Conservation (phyloP, 805 yeast species). For the Lipomyces yamanashiensis region DNA sequence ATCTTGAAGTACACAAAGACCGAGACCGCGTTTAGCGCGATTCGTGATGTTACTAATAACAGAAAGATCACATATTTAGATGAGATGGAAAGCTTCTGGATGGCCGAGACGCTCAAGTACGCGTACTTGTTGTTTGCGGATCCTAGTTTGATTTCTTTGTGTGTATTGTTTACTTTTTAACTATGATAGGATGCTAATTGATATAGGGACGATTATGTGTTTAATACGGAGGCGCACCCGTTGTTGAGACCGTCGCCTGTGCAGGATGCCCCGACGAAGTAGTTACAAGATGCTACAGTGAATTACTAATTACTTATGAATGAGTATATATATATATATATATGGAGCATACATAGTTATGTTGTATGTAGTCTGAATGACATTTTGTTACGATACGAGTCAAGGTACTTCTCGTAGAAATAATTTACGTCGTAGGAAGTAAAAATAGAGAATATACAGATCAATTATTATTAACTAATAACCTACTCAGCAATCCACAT, state of each 20-base stretch:
- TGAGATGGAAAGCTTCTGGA: conserved; percentile 54
- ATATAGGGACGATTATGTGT: conserved; percentile 55
- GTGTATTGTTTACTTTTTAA: conserved; percentile 5
- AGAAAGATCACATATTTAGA: conserved; percentile 39
- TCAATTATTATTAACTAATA: neutral
- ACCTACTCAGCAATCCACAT: neutral
- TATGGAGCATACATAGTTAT: too few relatives aligned
- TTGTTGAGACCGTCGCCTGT: conserved; percentile 43
- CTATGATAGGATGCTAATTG: neutral
- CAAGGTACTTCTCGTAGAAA: too few relatives aligned
- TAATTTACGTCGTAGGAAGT: too few relatives aligned
- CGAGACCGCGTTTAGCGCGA: conserved; percentile 48
- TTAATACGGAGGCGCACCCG: conserved; percentile 69
- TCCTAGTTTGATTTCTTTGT: conserved; percentile 49
- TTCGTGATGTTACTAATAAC: conserved; percentile 49
- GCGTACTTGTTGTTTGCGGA: conserved; percentile 56
- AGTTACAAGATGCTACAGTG: too few relatives aligned
- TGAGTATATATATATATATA: too few relatives aligned
- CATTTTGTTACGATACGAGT: too few relatives aligned
- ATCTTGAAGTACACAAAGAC: conserved; percentile 45
- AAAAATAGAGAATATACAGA: too few relatives aligned
- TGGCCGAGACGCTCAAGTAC: conserved; percentile 64
- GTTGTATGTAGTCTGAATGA: too few relatives aligned
- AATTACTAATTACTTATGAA: too few relatives aligned
- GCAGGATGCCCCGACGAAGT: conserved; percentile 17